Conservation (phyloP, 179 eudicot genomes). For the Actinidia arguta region DNA sequence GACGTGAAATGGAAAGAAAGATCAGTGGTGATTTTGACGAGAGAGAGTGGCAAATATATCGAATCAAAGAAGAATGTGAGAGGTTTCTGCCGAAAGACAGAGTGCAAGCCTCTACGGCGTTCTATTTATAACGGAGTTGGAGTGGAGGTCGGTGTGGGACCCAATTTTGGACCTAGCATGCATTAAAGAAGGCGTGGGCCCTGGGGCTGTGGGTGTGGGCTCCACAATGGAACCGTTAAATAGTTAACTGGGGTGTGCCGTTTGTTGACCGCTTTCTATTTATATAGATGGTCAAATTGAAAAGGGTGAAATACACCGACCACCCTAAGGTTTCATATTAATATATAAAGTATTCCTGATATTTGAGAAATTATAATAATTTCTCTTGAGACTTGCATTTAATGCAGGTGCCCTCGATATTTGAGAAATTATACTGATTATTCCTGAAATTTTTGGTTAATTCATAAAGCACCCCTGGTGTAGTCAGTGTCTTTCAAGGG, state of each 20-base stretch:
- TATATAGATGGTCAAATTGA: too few relatives aligned
- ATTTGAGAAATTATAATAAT: too few relatives aligned
- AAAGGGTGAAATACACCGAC: too few relatives aligned
- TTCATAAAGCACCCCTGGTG: too few relatives aligned
- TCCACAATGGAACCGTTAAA: neutral
- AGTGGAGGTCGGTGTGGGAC: neutral
- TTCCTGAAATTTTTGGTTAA: too few relatives aligned
- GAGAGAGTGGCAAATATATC: neutral
- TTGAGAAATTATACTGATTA: too few relatives aligned
- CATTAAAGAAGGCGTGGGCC: neutral
- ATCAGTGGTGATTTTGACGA: too few relatives aligned
- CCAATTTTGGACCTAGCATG: neutral
- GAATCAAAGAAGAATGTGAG: neutral
- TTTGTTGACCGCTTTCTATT: neutral
- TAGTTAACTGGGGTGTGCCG: neutral
- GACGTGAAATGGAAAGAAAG: neutral
- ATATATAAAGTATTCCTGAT: too few relatives aligned
- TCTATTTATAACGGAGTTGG: neutral
- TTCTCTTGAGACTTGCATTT: too few relatives aligned
- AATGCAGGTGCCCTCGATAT: too few relatives aligned
- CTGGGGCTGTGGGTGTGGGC: neutral
- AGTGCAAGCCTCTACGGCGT: neutral
- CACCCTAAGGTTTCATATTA: too few relatives aligned
- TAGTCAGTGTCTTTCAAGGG: too few relatives aligned
- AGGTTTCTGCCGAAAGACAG: neutral